Evolutionary conservation across 371 early-diverging fungal species (phyloP).

Genomic region (Apophysomyces sp.): DNA sequence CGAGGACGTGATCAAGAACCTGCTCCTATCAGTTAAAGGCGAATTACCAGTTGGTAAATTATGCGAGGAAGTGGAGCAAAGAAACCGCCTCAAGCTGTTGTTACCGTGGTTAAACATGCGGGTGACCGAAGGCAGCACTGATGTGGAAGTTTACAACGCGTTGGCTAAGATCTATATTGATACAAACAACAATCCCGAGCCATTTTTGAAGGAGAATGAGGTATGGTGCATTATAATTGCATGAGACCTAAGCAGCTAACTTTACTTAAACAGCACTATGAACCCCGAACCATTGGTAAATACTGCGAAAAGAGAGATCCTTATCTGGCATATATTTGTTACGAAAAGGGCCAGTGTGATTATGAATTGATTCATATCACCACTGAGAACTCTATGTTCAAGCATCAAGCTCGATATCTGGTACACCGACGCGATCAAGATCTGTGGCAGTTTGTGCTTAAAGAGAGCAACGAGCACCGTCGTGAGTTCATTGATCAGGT

Average conservation of each 20-base stretch:
- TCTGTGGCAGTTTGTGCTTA: slow-evolving; percentile 86
- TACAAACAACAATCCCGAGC: slow-evolving; percentile 96
- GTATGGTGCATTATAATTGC: slow-evolving; percentile 12
- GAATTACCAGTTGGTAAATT: slow-evolving; percentile 86
- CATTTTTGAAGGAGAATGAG: slow-evolving; percentile 91
- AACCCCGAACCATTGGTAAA: slow-evolving; percentile 89
- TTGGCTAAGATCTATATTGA: slow-evolving; percentile 98
- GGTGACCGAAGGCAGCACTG: slow-evolving; percentile 83
- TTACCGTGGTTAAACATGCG: slow-evolving; percentile 90
- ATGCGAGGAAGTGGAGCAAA: slow-evolving; percentile 90
- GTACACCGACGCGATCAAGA: slow-evolving; percentile 84
- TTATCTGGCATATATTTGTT: slow-evolving; percentile 92
- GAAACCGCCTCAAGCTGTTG: slow-evolving; percentile 93
- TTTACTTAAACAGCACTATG: slow-evolving; percentile 59
- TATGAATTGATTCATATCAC: slow-evolving; percentile 90
- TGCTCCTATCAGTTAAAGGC: slow-evolving; percentile 77
- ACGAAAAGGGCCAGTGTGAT: slow-evolving; percentile 94
- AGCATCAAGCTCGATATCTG: slow-evolving; percentile 96
- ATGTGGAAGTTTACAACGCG: slow-evolving; percentile 92
- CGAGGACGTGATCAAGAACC: slow-evolving; percentile 87
- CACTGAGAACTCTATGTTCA: slow-evolving; percentile 97
- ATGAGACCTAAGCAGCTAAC: not conserved
- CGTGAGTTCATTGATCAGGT: slow-evolving; percentile 92
- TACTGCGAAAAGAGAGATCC: slow-evolving; percentile 99
- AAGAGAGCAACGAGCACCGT: slow-evolving; percentile 79